Evolutionary conservation across 139 green algal genomes (phyloP), one percentile per base, ranked within the genome.

Genomic region (Ostreobium quekettii): DNA sequence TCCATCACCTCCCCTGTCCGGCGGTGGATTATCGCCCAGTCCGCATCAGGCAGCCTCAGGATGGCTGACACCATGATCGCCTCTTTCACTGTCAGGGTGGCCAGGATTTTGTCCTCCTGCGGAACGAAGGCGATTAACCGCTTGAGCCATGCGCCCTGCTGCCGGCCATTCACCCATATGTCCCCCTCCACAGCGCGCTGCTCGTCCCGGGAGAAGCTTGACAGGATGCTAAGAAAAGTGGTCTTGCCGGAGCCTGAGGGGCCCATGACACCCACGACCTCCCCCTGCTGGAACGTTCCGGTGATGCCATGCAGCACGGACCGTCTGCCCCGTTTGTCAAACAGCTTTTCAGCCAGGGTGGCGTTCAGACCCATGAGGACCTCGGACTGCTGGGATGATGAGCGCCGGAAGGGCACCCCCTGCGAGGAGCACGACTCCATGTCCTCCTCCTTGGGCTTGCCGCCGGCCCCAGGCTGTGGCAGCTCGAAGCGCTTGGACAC

Each of bases 1-100:
- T 31, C 22, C 61, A 68, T 5, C 35, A 37, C 31, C 11, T 56
- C 61, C 38, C 53, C 36, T 6, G 42, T 36, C 35, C 42, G 38
- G 19, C 42, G 6, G 8, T 68, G 3, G 53, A 68, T 68, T 6
- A 8, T 19, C 8, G 19, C 7, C 61, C 49, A 57, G 5, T n/a
- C 19, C 37, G 24, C 28, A 7, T 24, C 46, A 29, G 8, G 39
- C 64, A 64, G 24, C 4, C 64, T 35, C 19, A 71, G 64, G 48
- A 71, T 48, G 46, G 64, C 64, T 33, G 64, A 71, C 11, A 63
- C 49, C 28, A 71, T 71, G n/a, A 71, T 22, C 19, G 42, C 58
- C 29, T 71, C 64, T n/a, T 36, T 33, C 5, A 71, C 64, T 24
- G 64, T 71, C 42, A 71, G 22, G 15, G 64, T 71, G 8, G 47